These are phyloP conservation scores for Hanseniaspora valbyensis DNA, from an alignment of 805 yeast species.

Conservation along the genomic window DNA sequence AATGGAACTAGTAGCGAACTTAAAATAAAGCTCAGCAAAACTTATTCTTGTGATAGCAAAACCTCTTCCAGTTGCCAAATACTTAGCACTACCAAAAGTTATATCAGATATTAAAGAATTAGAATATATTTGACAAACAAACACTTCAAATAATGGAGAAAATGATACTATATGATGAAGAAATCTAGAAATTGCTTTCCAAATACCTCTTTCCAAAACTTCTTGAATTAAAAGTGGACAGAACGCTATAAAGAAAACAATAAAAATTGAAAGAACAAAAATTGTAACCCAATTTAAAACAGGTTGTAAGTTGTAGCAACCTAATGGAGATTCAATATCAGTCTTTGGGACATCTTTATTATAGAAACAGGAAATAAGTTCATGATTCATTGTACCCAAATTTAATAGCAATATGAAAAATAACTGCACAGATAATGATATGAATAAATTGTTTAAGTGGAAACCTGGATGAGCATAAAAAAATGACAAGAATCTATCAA, in stretches of 20 bases:
- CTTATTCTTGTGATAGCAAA: constrained; percentile 76
- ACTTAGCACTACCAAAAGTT: constrained; percentile 83
- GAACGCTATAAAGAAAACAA: constrained; percentile 86
- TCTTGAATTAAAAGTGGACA: constrained; percentile 83
- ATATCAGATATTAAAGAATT: constrained; percentile 63
- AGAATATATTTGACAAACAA: constrained; percentile 88
- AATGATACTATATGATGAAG: constrained; percentile 66
- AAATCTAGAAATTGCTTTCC: constrained; percentile 62
- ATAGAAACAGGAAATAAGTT: constrained; percentile 57
- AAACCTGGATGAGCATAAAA: constrained; percentile 97
- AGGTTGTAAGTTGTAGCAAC: constrained; percentile 78
- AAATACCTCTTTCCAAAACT: constrained; percentile 69
- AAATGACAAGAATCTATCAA: constrained; percentile 82
- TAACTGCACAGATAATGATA: constrained; percentile 73
- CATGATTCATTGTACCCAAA: constrained; percentile 67
- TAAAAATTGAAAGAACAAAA: constrained; percentile 79
- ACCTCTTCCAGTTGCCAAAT: constrained; percentile 88
- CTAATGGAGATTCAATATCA: constrained; percentile 61
- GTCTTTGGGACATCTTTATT: constrained; percentile 59
- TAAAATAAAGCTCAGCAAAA: constrained; percentile 60
- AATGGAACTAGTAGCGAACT: constrained; percentile 65
- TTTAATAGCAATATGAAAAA: constrained; percentile 72
- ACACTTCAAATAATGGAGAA: constrained; percentile 88
- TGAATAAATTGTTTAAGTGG: constrained; percentile 82
- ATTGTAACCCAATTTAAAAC: constrained; percentile 84